phyloP scores from a whole-genome alignment of 495 filamentous ascomycete genomes.

The Aspergillus affinis region DNA sequence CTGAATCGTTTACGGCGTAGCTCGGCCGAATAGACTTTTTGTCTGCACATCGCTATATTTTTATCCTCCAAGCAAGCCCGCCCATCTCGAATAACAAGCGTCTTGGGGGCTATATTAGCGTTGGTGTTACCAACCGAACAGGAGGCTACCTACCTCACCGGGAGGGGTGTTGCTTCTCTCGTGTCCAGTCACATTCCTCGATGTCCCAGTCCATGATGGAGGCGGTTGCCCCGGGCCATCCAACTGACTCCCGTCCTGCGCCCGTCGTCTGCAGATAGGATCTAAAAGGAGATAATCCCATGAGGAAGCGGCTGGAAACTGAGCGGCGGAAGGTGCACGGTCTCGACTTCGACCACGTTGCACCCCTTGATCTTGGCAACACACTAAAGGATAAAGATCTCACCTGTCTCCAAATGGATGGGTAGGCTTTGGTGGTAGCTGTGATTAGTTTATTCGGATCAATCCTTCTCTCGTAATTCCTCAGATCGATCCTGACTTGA shows the following conservation, averaged over 20 bases:
- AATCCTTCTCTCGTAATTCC: constrained; percentile 1
- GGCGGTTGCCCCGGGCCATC: not conserved
- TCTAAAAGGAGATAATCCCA: not conserved
- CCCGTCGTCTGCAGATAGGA: not conserved
- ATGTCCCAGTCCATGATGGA: too few relatives aligned
- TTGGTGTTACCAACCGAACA: not conserved
- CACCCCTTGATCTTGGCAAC: constrained; percentile 30
- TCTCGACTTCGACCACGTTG: constrained; percentile 28
- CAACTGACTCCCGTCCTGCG: not conserved
- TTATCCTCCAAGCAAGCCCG: not conserved
- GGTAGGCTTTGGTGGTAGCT: constrained; percentile 2
- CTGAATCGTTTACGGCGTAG: too few relatives aligned
- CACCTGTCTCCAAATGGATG: constrained; percentile 19
- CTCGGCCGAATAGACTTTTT: not conserved
- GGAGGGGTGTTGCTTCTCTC: too few relatives aligned
- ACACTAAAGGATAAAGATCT: constrained; percentile 32
- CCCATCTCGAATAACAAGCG: not conserved
- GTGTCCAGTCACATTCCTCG: not conserved
- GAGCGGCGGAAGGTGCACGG: constrained; percentile 14
- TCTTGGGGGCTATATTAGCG: too few relatives aligned
- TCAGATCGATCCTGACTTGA: not conserved
- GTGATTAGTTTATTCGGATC: not conserved
- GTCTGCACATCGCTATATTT: not conserved
- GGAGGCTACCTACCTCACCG: not conserved
- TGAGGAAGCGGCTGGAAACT: constrained; percentile 4